Conservation (phyloP, 2,329 filamentous ascomycete genomes). For the Aspergillus ibericus region DNA sequence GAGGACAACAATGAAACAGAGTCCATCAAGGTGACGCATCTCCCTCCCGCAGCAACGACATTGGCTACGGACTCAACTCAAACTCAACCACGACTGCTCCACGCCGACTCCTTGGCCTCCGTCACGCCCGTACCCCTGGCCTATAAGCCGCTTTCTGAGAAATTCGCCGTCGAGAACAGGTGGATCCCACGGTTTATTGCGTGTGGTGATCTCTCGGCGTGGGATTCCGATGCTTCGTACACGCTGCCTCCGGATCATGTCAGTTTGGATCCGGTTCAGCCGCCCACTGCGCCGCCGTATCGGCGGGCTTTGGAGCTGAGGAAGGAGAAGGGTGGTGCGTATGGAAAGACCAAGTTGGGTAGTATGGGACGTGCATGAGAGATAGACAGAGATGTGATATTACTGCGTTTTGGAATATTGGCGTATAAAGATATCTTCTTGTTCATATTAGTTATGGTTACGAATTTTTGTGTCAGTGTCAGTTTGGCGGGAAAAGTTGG, state of each 20-base stretch:
- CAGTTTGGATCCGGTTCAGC: constrained; percentile 87
- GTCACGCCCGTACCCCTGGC: constrained; percentile 21
- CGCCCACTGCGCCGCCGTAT: constrained; percentile 93
- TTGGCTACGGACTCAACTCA: constrained; percentile 17
- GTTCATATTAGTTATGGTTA: neutral
- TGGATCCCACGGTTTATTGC: constrained; percentile 97
- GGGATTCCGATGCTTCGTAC: constrained; percentile 95
- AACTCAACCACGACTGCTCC: constrained; percentile 35
- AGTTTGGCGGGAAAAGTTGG: neutral
- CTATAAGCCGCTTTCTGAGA: constrained; percentile 22
- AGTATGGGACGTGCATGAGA: constrained; percentile 26
- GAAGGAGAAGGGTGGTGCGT: constrained; percentile 72
- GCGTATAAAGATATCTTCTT: constrained; percentile 1
- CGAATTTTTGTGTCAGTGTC: neutral
- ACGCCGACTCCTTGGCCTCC: constrained; percentile 44
- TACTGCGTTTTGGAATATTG: neutral
- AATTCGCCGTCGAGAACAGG: constrained; percentile 50
- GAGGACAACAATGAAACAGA: constrained; percentile 38
- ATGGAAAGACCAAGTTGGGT: constrained; percentile 65
- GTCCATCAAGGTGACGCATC: constrained; percentile 4
- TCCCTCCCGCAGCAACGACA: constrained; percentile 5
- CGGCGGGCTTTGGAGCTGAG: constrained; percentile 84
- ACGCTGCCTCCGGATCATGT: constrained; percentile 81
- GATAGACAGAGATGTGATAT: neutral
- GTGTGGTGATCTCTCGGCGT: constrained; percentile 93